Evolutionary conservation across 1,139 yeast species (phyloP).

Genomic region (Hansenula sp.): DNA sequence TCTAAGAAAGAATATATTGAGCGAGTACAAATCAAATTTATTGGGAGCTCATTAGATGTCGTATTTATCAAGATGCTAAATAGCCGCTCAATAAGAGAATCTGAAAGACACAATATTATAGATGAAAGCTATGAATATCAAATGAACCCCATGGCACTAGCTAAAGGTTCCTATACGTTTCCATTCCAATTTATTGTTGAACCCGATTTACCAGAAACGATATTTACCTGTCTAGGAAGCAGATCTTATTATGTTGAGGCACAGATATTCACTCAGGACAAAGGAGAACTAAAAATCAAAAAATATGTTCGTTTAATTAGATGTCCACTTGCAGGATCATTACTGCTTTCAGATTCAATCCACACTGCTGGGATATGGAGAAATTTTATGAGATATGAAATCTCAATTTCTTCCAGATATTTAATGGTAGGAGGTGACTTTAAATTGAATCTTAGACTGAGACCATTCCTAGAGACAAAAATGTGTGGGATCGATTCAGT

Average conservation of each 20-base stretch:
- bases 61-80: conserved; percentile 1
- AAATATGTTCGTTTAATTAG: conserved; percentile 10
- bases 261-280: background rate
- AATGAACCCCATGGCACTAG: conserved; percentile 1
- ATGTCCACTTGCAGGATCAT: conserved; percentile 12
- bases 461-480: conserved; percentile 4
- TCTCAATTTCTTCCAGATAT: conserved; percentile 13
- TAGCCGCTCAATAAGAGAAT: conserved; percentile 4
- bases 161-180: conserved; percentile 14
- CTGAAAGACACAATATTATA: conserved; percentile 3
- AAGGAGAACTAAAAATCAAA: background rate
- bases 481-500: conserved; percentile 3
- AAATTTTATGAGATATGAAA: conserved; percentile 9
- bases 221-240: conserved; percentile 8
- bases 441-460: conserved; percentile 3
- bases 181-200: conserved; percentile 20
- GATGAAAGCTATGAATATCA: conserved; percentile 11
- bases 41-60: conserved; percentile 12
- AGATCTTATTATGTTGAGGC: conserved; percentile 13
- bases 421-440: conserved; percentile 10
- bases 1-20: conserved; percentile 4
- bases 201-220: conserved; percentile 14
- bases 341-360: conserved; percentile 9
- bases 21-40: conserved; percentile 9
- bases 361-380: conserved; percentile 14